A percentile compares a stretch with the other conserved stretches of the same genome.
These are phyloP conservation scores for Xylaria sp. DNA, from an alignment of 2,329 filamentous ascomycete genomes.

Conservation along the genomic window DNA sequence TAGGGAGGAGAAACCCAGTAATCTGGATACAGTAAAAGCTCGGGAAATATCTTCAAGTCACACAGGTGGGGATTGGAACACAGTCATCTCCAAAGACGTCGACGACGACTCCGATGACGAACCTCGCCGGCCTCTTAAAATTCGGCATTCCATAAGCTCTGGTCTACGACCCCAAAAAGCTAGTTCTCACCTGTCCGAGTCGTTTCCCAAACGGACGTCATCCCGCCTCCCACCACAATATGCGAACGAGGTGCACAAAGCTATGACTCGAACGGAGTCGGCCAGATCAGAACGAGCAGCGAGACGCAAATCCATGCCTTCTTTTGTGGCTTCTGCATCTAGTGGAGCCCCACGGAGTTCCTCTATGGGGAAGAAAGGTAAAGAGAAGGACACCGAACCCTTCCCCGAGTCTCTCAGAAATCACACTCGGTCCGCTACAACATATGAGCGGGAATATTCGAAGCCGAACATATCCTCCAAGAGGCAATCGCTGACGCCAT, in stretches of 20 bases:
- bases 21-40: conserved; percentile 51
- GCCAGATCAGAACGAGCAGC: conserved; percentile 36
- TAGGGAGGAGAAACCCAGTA: conserved; percentile 54
- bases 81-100: conserved; percentile 20
- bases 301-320: conserved; percentile 47
- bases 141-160: conserved; percentile 44
- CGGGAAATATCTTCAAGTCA: conserved; percentile 52
- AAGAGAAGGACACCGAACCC: conserved; percentile 33
- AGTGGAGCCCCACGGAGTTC: conserved; percentile 31
- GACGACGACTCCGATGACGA: conserved; percentile 36
- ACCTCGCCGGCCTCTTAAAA: conserved; percentile 33
- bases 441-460: conserved; percentile 29
- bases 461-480: conserved; percentile 37
- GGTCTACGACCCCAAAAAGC: conserved; percentile 41
- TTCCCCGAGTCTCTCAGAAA: conserved; percentile 44
- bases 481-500: conserved; percentile 27
- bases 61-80: conserved; percentile 12
- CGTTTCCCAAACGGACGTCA: conserved; percentile 39
- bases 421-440: conserved; percentile 38
- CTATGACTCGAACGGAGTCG: conserved; percentile 26
- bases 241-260: conserved; percentile 25
- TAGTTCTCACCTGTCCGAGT: conserved; percentile 23
- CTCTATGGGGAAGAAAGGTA: conserved; percentile 23
- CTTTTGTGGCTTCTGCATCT: conserved; percentile 39
- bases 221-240: conserved; percentile 34